Percentiles rank a stretch among this genome's conserved stretches.
These are phyloP conservation scores for Globisporangium rhizosaccharum DNA, from an alignment of 352 stramenopile species.

Conservation along the genomic window DNA sequence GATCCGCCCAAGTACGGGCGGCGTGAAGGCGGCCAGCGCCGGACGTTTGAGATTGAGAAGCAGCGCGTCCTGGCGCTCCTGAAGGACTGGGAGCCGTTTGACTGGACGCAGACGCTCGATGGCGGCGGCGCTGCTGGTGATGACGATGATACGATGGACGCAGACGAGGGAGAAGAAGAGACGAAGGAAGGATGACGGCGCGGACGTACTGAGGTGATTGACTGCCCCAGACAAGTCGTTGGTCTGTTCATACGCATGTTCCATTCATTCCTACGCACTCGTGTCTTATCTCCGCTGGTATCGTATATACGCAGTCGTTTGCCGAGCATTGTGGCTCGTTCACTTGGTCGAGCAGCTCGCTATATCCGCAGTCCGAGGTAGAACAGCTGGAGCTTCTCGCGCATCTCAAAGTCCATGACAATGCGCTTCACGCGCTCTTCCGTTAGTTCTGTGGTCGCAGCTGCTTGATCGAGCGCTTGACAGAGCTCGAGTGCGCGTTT, in stretches of 20 bases:
- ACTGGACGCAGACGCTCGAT: conserved; percentile 71
- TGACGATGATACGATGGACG: neutral
- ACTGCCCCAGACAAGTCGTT: too few relatives aligned
- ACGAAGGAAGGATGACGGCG: too few relatives aligned
- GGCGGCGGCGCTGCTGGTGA: conserved; percentile 20
- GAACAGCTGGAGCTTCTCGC: conserved; percentile 28
- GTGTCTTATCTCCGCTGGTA: too few relatives aligned
- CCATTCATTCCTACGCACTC: too few relatives aligned
- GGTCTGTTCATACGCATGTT: too few relatives aligned
- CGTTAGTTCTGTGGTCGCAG: conserved; percentile 20
- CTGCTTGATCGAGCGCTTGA: conserved; percentile 28
- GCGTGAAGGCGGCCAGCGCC: conserved; percentile 25
- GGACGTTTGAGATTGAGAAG: conserved; percentile 54
- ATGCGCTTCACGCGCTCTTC: conserved; percentile 36
- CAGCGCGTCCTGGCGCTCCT: conserved; percentile 54
- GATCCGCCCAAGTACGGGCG: conserved; percentile 59
- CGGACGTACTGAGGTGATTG: too few relatives aligned
- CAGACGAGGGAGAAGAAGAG: neutral
- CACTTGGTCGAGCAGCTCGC: neutral
- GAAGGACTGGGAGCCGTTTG: conserved; percentile 59
- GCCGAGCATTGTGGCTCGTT: too few relatives aligned
- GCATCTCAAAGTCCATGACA: conserved; percentile 43
- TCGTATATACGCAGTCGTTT: too few relatives aligned
- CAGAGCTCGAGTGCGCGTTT: conserved; percentile 51
- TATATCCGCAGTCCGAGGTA: conserved; percentile 51